phyloP scores from a whole-genome alignment of 352 stramenopile genomes.

The Globisporangium okanoganense region DNA sequence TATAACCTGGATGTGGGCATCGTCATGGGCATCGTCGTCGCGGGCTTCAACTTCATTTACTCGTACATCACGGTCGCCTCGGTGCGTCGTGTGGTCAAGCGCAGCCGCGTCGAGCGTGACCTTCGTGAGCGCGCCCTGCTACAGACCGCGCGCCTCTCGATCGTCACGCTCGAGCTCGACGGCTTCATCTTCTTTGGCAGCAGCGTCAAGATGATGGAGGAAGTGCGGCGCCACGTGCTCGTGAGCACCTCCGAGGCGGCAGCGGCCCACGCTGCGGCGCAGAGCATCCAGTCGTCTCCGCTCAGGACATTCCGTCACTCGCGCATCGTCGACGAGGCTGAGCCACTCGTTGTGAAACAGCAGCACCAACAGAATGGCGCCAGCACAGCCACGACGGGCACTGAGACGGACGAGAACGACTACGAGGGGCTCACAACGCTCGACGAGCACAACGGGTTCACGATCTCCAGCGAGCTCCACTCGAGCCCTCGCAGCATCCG shows the following conservation, averaged over 20 bases:
- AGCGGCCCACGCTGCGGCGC: constrained; percentile 10
- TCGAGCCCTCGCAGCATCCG: constrained; percentile 35
- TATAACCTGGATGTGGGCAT: constrained; percentile 96
- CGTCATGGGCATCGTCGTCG: constrained; percentile 88
- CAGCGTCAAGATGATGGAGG: constrained; percentile 85
- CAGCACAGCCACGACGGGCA: background rate
- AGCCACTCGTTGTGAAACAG: background rate
- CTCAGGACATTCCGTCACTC: constrained; percentile 13
- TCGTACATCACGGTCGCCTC: constrained; percentile 70
- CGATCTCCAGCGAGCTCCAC: constrained; percentile 21
- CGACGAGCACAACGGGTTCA: constrained; percentile 39
- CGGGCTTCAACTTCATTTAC: constrained; percentile 87
- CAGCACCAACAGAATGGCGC: constrained; percentile 1
- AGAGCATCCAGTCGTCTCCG: constrained; percentile 6
- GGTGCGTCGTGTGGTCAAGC: constrained; percentile 79
- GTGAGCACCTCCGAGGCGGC: constrained; percentile 31
- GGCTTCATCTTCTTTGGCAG: constrained; percentile 88
- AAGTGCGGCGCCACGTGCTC: constrained; percentile 81
- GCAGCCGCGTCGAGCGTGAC: constrained; percentile 75
- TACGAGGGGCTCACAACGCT: constrained; percentile 59
- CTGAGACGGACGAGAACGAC: background rate
- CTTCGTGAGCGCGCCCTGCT: constrained; percentile 72
- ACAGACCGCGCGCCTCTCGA: constrained; percentile 68
- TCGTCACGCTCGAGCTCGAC: constrained; percentile 82
- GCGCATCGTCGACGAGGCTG: background rate